Base-by-base conservation (phyloP, 768 basidiomycete genomes). In the Boletus tomentosulus region DNA sequence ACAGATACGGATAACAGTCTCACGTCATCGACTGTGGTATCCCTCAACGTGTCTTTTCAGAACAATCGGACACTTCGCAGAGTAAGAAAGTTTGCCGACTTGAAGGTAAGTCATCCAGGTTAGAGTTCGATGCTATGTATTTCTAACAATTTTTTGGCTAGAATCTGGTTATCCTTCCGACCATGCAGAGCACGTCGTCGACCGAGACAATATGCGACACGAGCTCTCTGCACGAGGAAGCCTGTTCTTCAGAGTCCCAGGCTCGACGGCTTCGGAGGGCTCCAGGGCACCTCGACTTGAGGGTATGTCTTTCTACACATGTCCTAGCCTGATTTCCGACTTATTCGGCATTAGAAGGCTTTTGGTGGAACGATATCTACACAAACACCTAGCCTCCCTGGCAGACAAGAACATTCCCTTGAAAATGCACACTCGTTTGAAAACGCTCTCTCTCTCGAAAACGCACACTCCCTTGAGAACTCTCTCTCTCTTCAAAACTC, bases 231-330 rank as follows among this genome's bases (percentile, higher is more conserved):
- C 13, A 19, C 12, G 38, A 43, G 28, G 53, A 56, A 47, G 25
- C 11, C 3, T 19, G 24, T 45, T 3, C 22, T 44, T 42, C 41
- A 11, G 37, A 44, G 9, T 25, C 24, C 1, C 42, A 10, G 15
- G 38, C 2, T 28, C 50, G 35, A 41, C 48, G 37, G 7, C 48
- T 49, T 35, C 55, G 59, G n/a, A 61, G 52, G 31, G 16, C 48
- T 38, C 48, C 39, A 19, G 48, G 45, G 46, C 53, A 39, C 33
- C 38, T 30, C 30, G 11, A 56, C 10, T 16, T 60, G 24, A 53
- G 51, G 24, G 59, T 53, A n/a, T 4, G 45, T 44, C n/a, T 1
- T 31, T 43, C 15, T 33, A 25, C 33, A 34, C n/a, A 19, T 16
- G 4, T 42, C n/a, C 10, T 15, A 12, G 16, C 25, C n/a, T 24